Percentiles rank a stretch among this genome's conserved stretches.
These are phyloP conservation scores for Physaria fendleri DNA, from an alignment of 345 rosid genomes.

Conservation along the genomic window DNA sequence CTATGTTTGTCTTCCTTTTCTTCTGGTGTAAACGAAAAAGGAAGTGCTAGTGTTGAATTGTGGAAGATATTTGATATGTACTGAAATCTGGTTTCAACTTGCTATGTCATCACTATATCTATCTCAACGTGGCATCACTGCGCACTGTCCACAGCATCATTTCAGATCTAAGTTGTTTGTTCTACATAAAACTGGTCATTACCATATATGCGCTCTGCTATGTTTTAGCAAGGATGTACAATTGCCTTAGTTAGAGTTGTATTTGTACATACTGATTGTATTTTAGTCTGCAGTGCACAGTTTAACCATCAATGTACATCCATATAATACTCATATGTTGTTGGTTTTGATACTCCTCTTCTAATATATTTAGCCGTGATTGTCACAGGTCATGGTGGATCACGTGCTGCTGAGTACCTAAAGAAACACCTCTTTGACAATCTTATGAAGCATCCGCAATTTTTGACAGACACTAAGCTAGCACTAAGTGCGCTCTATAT, in stretches of 20 bases:
- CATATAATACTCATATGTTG: neutral
- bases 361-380: constrained; percentile 3
- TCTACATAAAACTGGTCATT: neutral
- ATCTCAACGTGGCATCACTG: constrained; percentile 3
- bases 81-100: neutral
- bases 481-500: constrained; percentile 60
- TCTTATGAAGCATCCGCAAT: constrained; percentile 81
- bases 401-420: constrained; percentile 93
- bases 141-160: neutral
- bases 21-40: neutral
- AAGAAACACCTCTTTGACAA: constrained; percentile 91
- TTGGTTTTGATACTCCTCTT: neutral
- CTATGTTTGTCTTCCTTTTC: neutral
- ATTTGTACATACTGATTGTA: neutral
- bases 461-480: constrained; percentile 63
- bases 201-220: neutral
- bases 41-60: neutral
- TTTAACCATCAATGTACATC: neutral
- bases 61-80: neutral
- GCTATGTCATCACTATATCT: neutral
- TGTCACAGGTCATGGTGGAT: constrained; percentile 94
- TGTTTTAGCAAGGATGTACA: neutral
- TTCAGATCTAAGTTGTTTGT: neutral
- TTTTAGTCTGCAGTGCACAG: neutral
- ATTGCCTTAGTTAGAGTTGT: neutral